phyloP scores from a whole-genome alignment of 352 stramenopile species.

The Phytophthora pisi region DNA sequence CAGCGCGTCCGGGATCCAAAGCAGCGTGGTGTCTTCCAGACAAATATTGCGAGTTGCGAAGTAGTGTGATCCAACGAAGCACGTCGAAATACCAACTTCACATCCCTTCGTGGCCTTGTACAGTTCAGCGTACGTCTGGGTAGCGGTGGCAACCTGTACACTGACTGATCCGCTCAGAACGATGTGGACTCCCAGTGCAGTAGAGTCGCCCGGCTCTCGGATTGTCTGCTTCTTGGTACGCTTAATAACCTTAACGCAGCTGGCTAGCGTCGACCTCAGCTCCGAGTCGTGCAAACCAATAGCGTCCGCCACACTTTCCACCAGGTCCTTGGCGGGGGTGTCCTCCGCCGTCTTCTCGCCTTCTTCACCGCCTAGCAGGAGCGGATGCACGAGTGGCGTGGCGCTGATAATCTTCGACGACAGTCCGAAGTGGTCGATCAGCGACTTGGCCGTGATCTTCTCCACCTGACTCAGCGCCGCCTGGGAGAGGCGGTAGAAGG shows the following conservation, averaged over 20 bases:
- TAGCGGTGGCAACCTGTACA: slow-evolving; percentile 49
- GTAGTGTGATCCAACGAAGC: slow-evolving; percentile 63
- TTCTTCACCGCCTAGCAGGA: slow-evolving; percentile 29
- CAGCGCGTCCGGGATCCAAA: slow-evolving; percentile 63
- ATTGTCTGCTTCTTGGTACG: slow-evolving; percentile 39
- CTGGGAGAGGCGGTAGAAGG: slow-evolving; percentile 77
- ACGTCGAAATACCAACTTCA: slow-evolving; percentile 70
- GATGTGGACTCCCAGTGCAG: slow-evolving; percentile 57
- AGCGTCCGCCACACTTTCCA: slow-evolving; percentile 43
- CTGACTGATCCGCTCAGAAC: slow-evolving; percentile 63
- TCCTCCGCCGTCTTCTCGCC: slow-evolving; percentile 4
- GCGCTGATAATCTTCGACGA: slow-evolving; percentile 46
- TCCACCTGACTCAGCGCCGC: slow-evolving; percentile 81
- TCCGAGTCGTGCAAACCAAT: slow-evolving; percentile 58
- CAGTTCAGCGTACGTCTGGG: slow-evolving; percentile 51
- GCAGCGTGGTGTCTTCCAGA: slow-evolving; percentile 45
- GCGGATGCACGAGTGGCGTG: slow-evolving; percentile 34
- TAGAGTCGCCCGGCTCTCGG: slow-evolving; percentile 15
- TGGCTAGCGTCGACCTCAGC: slow-evolving; percentile 34
- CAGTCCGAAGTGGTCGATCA: slow-evolving; percentile 86
- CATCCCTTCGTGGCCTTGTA: slow-evolving; percentile 64
- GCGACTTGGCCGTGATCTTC: slow-evolving; percentile 78
- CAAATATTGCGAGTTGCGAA: slow-evolving; percentile 53
- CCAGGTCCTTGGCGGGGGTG: slow-evolving; percentile 29
- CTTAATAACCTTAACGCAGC: slow-evolving; percentile 42